These are phyloP conservation scores for Microstegium vimineum DNA, from an alignment of 176 grass and related monocot species.

Conservation along the genomic window DNA sequence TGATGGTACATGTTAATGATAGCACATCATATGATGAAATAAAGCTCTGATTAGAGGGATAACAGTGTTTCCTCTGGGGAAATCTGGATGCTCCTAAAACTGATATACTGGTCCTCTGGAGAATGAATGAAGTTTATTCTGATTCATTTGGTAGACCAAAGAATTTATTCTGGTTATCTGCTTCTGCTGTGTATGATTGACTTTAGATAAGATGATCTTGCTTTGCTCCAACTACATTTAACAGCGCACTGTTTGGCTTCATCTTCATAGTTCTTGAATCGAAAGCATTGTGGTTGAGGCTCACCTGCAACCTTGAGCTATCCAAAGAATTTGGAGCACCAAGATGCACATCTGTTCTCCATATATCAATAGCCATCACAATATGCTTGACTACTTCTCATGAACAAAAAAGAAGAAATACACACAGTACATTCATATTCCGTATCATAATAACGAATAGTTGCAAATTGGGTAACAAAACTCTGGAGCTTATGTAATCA, in stretches of 20 bases:
- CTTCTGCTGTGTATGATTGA: background rate
- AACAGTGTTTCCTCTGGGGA: background rate
- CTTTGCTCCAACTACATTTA: background rate
- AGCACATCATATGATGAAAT: conserved; percentile 26
- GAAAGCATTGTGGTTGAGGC: background rate
- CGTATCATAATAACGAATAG: background rate
- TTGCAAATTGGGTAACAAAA: conserved; percentile 2
- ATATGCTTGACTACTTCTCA: background rate
- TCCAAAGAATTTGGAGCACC: background rate
- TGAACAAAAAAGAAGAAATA: background rate
- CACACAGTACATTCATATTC: background rate
- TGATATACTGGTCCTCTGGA: background rate
- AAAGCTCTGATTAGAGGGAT: conserved; percentile 6
- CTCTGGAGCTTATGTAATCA: background rate
- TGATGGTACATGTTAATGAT: conserved; percentile 27
- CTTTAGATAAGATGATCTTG: background rate
- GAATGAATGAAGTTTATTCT: conserved; percentile 9
- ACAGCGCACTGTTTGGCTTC: background rate
- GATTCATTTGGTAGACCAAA: background rate
- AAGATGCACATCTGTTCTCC: background rate
- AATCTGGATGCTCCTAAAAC: conserved; percentile 9
- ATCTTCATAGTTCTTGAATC: background rate
- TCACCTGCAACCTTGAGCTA: background rate
- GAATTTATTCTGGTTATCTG: background rate
- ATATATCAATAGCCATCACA: background rate